These are phyloP conservation scores for Lactarius sanguifluus DNA, from an alignment of 768 basidiomycete genomes.

Conservation along the genomic window DNA sequence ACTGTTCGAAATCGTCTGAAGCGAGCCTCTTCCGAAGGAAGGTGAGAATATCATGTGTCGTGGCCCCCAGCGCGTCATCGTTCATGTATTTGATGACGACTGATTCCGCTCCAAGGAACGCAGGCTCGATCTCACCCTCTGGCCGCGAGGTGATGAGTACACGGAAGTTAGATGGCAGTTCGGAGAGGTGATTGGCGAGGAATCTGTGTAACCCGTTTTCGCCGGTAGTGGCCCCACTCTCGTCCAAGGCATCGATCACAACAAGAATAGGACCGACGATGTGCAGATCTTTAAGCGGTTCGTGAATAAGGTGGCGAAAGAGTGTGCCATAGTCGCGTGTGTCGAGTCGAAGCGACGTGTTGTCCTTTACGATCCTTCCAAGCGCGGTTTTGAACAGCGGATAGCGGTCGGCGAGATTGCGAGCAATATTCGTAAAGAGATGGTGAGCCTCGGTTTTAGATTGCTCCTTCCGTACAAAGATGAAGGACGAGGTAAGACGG, in stretches of 20 bases:
- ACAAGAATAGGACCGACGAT: not conserved
- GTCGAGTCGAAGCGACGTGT: not conserved
- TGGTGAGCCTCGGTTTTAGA: not conserved
- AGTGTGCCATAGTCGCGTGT: constrained; percentile 3
- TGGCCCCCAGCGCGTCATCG: not conserved
- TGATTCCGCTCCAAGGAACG: not conserved
- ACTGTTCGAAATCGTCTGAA: too few relatives aligned
- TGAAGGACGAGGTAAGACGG: not conserved
- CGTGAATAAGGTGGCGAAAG: not conserved
- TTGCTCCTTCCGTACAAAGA: constrained; percentile 3
- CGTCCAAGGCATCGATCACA: constrained; percentile 7
- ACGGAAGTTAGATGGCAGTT: constrained; percentile 5
- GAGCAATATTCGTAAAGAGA: not conserved
- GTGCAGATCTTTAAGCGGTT: not conserved
- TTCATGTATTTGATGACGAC: not conserved
- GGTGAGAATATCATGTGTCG: not conserved
- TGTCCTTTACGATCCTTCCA: not conserved
- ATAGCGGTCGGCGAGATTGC: not conserved
- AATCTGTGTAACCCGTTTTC: not conserved
- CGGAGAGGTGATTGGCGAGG: not conserved
- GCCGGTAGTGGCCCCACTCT: not conserved
- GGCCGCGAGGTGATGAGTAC: constrained; percentile 7
- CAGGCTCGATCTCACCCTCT: not conserved
- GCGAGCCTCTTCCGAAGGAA: too few relatives aligned
- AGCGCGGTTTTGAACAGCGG: not conserved